Evolutionary conservation across 768 basidiomycete genomes (phyloP).

Genomic region (Trametes cubensis): DNA sequence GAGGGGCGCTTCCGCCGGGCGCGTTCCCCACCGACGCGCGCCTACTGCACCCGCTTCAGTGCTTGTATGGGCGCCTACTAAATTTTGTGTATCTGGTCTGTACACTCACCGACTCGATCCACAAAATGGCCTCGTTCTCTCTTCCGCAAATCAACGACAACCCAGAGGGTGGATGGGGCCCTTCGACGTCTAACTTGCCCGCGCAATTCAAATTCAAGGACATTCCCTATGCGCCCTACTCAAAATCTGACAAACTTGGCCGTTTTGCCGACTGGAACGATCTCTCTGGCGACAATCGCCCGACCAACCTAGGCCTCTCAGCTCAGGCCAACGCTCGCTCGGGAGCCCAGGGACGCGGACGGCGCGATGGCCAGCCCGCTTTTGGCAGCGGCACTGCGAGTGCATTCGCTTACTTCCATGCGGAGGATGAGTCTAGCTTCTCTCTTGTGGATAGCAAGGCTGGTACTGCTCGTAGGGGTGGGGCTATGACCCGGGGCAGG

Average conservation of each 20-base stretch:
- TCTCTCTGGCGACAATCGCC: constrained; percentile 62
- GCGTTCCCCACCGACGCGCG: constrained; percentile 2
- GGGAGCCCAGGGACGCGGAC: constrained; percentile 51
- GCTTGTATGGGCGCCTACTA: constrained; percentile 14
- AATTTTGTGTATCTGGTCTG: constrained; percentile 24
- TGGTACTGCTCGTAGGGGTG: constrained; percentile 70
- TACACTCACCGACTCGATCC: constrained; percentile 16
- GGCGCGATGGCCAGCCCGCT: constrained; percentile 78
- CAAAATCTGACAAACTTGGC: constrained; percentile 97
- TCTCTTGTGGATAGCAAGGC: constrained; percentile 92
- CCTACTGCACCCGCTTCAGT: neutral
- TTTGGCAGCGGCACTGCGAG: constrained; percentile 90
- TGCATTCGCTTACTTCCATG: constrained; percentile 96
- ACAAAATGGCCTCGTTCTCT: constrained; percentile 74
- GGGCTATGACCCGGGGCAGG: constrained; percentile 58
- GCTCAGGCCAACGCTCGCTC: constrained; percentile 52
- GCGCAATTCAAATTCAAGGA: constrained; percentile 97
- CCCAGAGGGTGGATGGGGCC: constrained; percentile 92
- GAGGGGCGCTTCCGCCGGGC: constrained; percentile 21
- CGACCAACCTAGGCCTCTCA: constrained; percentile 51
- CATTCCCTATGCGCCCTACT: constrained; percentile 97
- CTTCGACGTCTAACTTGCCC: constrained; percentile 80
- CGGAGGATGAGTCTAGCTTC: constrained; percentile 96
- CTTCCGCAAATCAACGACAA: constrained; percentile 90
- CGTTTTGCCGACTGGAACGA: constrained; percentile 99